These are phyloP conservation scores for Histomonas meleagridis DNA, from an alignment of 208 protist species.

Conservation along the genomic window DNA sequence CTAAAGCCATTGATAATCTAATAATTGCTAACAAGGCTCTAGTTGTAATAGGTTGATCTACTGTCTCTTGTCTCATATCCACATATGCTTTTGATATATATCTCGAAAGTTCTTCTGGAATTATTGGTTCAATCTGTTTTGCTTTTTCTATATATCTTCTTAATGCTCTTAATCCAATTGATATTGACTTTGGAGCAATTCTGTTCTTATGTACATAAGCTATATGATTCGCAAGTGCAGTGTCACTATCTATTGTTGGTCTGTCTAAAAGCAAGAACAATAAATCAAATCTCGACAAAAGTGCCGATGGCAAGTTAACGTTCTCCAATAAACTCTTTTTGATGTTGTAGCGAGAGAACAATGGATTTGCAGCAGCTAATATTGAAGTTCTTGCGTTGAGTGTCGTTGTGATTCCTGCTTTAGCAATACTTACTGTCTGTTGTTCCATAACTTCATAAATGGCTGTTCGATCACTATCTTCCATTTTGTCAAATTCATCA, in stretches of 20 bases:
- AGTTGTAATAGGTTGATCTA: constrained; percentile 15
- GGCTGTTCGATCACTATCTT: constrained; percentile 54
- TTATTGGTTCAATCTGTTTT: constrained; percentile 45
- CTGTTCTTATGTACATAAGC: constrained; percentile 53
- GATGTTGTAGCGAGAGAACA: constrained; percentile 79
- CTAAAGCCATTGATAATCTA: constrained; percentile 61
- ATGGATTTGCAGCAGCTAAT: constrained; percentile 93
- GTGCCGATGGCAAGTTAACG: constrained; percentile 70
- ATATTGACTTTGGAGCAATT: constrained; percentile 39
- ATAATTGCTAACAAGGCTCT: constrained; percentile 65
- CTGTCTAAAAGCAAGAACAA: constrained; percentile 67
- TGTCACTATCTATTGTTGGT: constrained; percentile 64
- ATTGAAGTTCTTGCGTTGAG: constrained; percentile 59
- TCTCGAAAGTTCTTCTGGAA: constrained; percentile 53
- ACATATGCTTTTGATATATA: constrained; percentile 60
- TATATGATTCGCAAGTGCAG: constrained; percentile 71
- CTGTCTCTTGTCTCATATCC: constrained; percentile 49
- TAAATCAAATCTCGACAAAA: constrained; percentile 76
- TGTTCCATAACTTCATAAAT: constrained; percentile 72
- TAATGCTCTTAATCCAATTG: constrained; percentile 6
- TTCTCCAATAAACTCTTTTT: constrained; percentile 49
- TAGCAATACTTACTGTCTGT: constrained; percentile 95
- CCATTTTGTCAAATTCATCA: constrained; percentile 61
- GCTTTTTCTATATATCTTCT: constrained; percentile 43
- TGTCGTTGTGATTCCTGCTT: constrained; percentile 53